Percentiles rank a stretch among this genome's conserved stretches.
Evolutionary conservation across 1,284 basidiomycete genomes (phyloP).

Genomic region (Xanthoconium separans): DNA sequence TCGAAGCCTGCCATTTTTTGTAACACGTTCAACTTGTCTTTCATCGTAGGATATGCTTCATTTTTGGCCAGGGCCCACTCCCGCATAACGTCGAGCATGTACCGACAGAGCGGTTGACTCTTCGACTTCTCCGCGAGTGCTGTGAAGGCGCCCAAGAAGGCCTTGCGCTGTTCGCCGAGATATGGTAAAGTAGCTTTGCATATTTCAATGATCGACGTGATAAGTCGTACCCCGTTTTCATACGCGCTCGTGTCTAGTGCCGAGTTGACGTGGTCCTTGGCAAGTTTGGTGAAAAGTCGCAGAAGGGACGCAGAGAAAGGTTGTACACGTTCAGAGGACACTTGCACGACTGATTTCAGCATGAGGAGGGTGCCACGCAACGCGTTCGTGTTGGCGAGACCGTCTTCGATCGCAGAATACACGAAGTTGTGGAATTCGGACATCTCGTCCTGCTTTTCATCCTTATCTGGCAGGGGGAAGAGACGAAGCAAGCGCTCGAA

Average conservation of each 20-base stretch:
- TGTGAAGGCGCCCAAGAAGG: conserved; percentile 74
- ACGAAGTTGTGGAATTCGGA: conserved; percentile 82
- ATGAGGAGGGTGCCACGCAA: conserved; percentile 84
- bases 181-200: conserved; percentile 63
- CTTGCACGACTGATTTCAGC: conserved; percentile 86
- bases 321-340: conserved; percentile 84
- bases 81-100: conserved; percentile 84
- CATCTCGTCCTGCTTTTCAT: conserved; percentile 67
- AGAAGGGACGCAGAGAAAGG: conserved; percentile 75
- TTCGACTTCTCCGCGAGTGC: conserved; percentile 93
- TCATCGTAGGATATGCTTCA: conserved; percentile 88
- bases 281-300: conserved; percentile 83
- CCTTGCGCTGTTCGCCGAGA: conserved; percentile 70
- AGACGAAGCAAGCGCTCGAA: conserved; percentile 86
- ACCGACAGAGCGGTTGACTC: conserved; percentile 77
- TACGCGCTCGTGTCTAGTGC: conserved; percentile 45
- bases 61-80: conserved; percentile 87
- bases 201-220: conserved; percentile 71
- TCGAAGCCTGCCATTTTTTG: conserved; percentile 93
- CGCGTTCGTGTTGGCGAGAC: conserved; percentile 70
- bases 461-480: conserved; percentile 81
- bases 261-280: conserved; percentile 84
- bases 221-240: conserved; percentile 60
- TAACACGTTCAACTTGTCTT: conserved; percentile 91
- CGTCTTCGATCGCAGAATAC: conserved; percentile 77